Evolutionary conservation across 495 filamentous ascomycete species (phyloP).

Genomic region (Monascus purpureus): DNA sequence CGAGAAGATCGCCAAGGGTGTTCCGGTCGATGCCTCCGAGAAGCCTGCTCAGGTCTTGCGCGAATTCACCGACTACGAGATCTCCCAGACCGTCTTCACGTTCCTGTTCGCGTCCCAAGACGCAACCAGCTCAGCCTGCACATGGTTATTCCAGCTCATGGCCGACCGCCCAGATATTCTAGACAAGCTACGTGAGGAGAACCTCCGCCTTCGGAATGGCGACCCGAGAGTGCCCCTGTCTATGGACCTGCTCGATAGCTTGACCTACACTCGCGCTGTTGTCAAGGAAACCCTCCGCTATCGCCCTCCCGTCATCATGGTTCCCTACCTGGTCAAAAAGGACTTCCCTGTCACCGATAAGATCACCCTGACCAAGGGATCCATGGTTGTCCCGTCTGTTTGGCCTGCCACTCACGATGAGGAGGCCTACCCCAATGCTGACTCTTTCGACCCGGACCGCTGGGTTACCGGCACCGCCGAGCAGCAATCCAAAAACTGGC

Average conservation of each 20-base stretch:
- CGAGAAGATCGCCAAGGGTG: slow-evolving; percentile 55
- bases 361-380: slow-evolving; percentile 83
- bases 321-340: slow-evolving; percentile 92
- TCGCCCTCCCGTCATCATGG: slow-evolving; percentile 95
- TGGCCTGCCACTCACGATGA: slow-evolving; percentile 88
- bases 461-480: slow-evolving; percentile 88
- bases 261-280: slow-evolving; percentile 84
- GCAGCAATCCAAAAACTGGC: slow-evolving; percentile 87
- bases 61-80: slow-evolving; percentile 83
- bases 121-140: slow-evolving; percentile 81
- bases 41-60: slow-evolving; percentile 75
- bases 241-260: slow-evolving; percentile 73
- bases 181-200: slow-evolving; percentile 86
- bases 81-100: slow-evolving; percentile 89
- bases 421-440: slow-evolving; percentile 80
- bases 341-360: slow-evolving; percentile 79
- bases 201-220: slow-evolving; percentile 62
- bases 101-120: slow-evolving; percentile 98
- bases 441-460: slow-evolving; percentile 75
- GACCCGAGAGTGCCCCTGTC: slow-evolving; percentile 55
- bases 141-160: slow-evolving; percentile 91
- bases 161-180: slow-evolving; percentile 87
- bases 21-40: slow-evolving; percentile 48
- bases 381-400: slow-evolving; percentile 86
- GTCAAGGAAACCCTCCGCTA: slow-evolving; percentile 91